Evolutionary conservation across 2,329 filamentous ascomycete species (phyloP), one percentile per base, ranked within the genome.

Genomic region (Bipolaris sorokiniana): DNA sequence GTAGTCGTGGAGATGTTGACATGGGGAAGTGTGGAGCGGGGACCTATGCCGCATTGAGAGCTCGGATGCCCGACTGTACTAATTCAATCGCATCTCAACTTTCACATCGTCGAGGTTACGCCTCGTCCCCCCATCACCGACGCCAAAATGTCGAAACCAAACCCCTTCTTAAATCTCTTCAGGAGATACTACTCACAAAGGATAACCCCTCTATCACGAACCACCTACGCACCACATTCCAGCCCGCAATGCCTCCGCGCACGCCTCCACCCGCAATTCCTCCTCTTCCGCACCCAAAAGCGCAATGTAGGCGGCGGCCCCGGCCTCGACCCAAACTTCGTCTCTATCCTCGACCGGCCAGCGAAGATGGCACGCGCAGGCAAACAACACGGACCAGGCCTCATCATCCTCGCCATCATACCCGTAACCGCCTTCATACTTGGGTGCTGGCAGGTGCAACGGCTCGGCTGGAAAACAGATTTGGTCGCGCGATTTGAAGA

Each of bases 371-470:
- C 98, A 36, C 90, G 92, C 44, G 81, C 87, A 1, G 88, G 90
- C 48, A 84, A 86, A 66, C 85, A 83, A 58, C 92, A 97, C 80
- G 91, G 91, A 1, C 88, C 88, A 0, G 92, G 92, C 0, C 83
- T 97, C 9, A 86, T 95, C 34, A 82, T 97, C 59, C 85, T 97
- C 10, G 91, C 91, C 38, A 79, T 96, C 50, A 98, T 99, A 69
- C 95, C 95, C 47, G 78, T 97, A 58, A 97, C 93, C 1, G 92
- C 95, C 10, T 97, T 99, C 77, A 81, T 83, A 52, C 87, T 99
- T 15, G 95, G 95, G 28, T 91, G 91, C 62, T 99, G 95, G 95
- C 95, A 99, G 76, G 90, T 99, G 51, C 87, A 96, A 76, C 90
- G 95, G 10, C 85, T 99, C 1, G 87, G 88, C 56, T 97, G 94